Evolutionary conservation across 768 basidiomycete genomes (phyloP).

Genomic region (Rhodotorula graminis): DNA sequence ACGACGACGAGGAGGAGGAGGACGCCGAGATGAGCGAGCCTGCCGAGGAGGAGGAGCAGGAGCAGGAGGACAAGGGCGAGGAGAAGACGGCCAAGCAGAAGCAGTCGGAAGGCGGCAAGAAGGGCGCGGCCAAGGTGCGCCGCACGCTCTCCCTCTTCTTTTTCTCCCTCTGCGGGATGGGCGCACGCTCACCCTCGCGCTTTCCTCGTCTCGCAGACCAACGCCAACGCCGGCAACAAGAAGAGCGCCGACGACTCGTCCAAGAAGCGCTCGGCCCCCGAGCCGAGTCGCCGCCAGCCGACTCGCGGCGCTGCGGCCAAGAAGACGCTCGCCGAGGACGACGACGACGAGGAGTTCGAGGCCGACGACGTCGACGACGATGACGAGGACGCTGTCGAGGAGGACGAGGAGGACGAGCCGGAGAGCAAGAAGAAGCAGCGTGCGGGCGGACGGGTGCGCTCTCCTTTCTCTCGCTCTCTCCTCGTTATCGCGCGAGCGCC

Average conservation of each 20-base stretch:
- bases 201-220: not conserved
- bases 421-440: conserved; percentile 23
- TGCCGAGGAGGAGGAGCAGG: not conserved
- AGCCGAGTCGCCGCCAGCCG: conserved; percentile 20
- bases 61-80: not conserved
- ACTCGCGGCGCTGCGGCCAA: conserved; percentile 4
- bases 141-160: not conserved
- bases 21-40: not conserved
- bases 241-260: conserved; percentile 9
- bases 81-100: conserved; percentile 7
- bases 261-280: conserved; percentile 18
- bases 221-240: conserved; percentile 11
- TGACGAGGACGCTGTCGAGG: conserved; percentile 10
- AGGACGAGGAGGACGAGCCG: conserved; percentile 23
- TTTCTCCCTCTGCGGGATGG: not conserved
- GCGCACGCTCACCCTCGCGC: not conserved
- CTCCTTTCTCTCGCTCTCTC: not conserved
- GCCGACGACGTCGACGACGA: conserved; percentile 8
- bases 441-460: conserved; percentile 5
- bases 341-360: conserved; percentile 13
- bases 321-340: not conserved
- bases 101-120: conserved; percentile 23
- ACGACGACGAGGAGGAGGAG: conserved; percentile 4
- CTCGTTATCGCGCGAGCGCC: too few relatives aligned
- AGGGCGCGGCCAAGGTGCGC: conserved; percentile 28